Percentiles rank a stretch among this genome's conserved stretches.
Evolutionary conservation across 257 asterid species (phyloP).

Genomic region (Echium plantagineum): DNA sequence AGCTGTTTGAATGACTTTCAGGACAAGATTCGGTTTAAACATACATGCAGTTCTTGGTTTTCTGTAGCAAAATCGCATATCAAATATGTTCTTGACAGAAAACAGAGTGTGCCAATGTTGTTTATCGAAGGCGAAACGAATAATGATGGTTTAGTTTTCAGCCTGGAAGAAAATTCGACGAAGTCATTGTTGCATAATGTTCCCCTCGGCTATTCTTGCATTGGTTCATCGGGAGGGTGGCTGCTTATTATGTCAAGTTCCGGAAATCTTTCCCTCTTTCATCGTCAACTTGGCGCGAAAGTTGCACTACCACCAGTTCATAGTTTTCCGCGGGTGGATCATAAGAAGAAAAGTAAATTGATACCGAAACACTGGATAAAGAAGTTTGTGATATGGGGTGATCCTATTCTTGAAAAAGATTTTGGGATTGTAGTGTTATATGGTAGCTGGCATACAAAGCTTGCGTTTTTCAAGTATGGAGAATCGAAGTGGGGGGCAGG

Average conservation of each 20-base stretch:
- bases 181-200: background rate
- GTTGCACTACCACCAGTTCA: background rate
- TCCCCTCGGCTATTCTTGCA: background rate
- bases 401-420: background rate
- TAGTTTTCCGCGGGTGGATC: background rate
- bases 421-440: background rate
- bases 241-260: background rate
- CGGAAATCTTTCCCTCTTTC: background rate
- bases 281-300: background rate
- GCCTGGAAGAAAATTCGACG: background rate
- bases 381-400: background rate
- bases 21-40: background rate
- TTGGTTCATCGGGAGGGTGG: background rate
- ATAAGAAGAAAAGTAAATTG: no score
- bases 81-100: background rate
- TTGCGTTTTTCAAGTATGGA: background rate
- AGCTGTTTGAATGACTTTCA: background rate
- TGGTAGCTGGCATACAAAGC: background rate
- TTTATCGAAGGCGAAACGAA: background rate
- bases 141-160: background rate
- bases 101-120: background rate
- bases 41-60: constrained; percentile 2
- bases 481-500: background rate
- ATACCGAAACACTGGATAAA: background rate
- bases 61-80: background rate